Conservation (phyloP, 1,139 yeast genomes). For the Saccharomyces uvarum region DNA sequence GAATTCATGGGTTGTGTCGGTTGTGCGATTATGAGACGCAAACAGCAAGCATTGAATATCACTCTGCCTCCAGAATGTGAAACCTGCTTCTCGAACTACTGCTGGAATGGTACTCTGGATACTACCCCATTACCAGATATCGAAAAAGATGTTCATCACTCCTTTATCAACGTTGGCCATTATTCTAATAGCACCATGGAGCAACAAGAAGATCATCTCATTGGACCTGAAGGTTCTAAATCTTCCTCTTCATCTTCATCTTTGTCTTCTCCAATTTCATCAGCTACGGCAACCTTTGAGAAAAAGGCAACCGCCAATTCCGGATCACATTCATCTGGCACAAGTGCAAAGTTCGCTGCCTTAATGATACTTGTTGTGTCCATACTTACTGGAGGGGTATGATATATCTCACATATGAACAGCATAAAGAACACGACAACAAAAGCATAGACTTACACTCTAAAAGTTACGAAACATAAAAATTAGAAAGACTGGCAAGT, state of each 20-base stretch:
- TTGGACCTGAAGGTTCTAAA: constrained; percentile 5
- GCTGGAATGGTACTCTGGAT: constrained; percentile 60
- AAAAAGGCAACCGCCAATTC: not conserved
- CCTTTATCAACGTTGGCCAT: constrained; percentile 12
- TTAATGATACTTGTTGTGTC: not conserved
- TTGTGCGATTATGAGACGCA: constrained; percentile 79
- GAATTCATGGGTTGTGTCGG: constrained; percentile 76
- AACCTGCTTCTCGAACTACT: constrained; percentile 60
- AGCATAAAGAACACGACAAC: not conserved
- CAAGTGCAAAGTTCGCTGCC: not conserved
- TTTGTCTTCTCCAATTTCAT: constrained; percentile 1
- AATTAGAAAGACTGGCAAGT: not conserved
- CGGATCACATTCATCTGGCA: not conserved
- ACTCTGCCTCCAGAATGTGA: constrained; percentile 63
- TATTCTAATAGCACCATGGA: not conserved
- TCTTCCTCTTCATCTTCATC: not conserved
- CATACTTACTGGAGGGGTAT: not conserved
- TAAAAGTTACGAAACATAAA: not conserved
- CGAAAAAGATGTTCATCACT: constrained; percentile 15
- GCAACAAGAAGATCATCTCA: constrained; percentile 1
- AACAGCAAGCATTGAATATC: constrained; percentile 59
- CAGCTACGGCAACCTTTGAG: not conserved
- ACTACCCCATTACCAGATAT: constrained; percentile 10
- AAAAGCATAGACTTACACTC: not conserved
- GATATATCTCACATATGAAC: not conserved